Percentiles rank a stretch among this genome's conserved stretches.
phyloP scores from a whole-genome alignment of 73 alveolate genomes.

The Paramecium primaurelia region DNA sequence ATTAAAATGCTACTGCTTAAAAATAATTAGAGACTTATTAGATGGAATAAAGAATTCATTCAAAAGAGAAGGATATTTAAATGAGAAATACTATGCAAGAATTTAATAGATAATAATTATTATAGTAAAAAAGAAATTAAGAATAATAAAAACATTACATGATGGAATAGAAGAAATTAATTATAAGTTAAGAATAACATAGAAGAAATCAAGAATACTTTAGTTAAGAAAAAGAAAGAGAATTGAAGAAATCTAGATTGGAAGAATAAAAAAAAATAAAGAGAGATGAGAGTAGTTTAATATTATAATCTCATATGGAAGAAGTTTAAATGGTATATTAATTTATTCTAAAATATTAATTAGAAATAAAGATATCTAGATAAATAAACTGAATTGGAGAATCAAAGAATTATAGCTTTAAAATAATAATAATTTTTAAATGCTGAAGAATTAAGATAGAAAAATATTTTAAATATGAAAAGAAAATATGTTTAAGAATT shows the following conservation, averaged over 20 bases:
- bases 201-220: neutral
- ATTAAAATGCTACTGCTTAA: neutral
- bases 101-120: neutral
- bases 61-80: slow-evolving; percentile 2
- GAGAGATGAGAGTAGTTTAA: neutral
- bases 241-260: neutral
- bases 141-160: neutral
- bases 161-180: neutral
- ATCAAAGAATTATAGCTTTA: neutral
- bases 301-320: neutral
- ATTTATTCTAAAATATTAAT: neutral
- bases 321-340: slow-evolving; percentile 13
- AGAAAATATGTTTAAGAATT: slow-evolving; percentile 18
- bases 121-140: neutral
- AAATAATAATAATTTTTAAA: neutral
- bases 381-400: neutral
- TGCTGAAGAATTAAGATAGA: slow-evolving; percentile 9
- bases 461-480: neutral
- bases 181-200: neutral
- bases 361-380: neutral
- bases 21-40: neutral
- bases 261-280: neutral
- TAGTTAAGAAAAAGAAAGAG: neutral
- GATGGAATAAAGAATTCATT: neutral
- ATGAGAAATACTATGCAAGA: neutral